Base-by-base conservation (phyloP, 495 filamentous ascomycete genomes). In the Aspergillus incahuasiensis region DNA sequence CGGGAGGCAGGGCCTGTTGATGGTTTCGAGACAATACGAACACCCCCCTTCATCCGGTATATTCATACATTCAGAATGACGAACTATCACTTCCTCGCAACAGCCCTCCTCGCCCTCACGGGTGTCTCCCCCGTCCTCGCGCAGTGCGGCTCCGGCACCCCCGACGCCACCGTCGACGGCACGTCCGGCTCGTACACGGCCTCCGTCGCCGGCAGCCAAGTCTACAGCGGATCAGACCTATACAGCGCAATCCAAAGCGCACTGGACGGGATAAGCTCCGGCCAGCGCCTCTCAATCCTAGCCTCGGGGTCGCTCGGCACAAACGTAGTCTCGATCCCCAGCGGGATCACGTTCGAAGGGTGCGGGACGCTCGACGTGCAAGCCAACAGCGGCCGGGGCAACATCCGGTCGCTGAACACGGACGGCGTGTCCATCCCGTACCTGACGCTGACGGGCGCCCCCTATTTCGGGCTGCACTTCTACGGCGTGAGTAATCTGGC, bases 71-170 rank as follows among this genome's bases (percentile, higher is more conserved):
- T 12, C 28, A 34, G 13, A 30, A 25, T 44, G 44, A 5, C 6
- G 6, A 32, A 19, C 8, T n/a, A 1, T 21, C 5, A 1, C 45
- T 48, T 30, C 44, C 2, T 47, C 8, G 8, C 18, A 15, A n/a
- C 49, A 8, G 49, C 56, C 42, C 22, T 44, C 44, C 22, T 59
- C 18, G 56, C 50, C 16, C 51, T 59, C n/a, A 28, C 4, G 4
- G 52, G 46, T 40, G 44, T 52, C 1, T 51, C 39, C 19, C 28
- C 22, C 19, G 39, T 22, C 39, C 39, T 19, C 18, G 35, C 52
- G 15, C 51, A 59, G 16, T 59, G 57, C 42, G 57, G 52, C 28
- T 55, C 57, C 11, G 57, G 52, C 9, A 59, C 57, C 16, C 57
- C 57, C 9, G 57, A 59, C 22, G 57, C 57, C 15, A 55, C 40